Percentiles rank a stretch among this genome's conserved stretches.
These are phyloP conservation scores for Pseudovirgaria hyperparasitica DNA, from an alignment of 2,329 filamentous ascomycete genomes.

Conservation along the genomic window DNA sequence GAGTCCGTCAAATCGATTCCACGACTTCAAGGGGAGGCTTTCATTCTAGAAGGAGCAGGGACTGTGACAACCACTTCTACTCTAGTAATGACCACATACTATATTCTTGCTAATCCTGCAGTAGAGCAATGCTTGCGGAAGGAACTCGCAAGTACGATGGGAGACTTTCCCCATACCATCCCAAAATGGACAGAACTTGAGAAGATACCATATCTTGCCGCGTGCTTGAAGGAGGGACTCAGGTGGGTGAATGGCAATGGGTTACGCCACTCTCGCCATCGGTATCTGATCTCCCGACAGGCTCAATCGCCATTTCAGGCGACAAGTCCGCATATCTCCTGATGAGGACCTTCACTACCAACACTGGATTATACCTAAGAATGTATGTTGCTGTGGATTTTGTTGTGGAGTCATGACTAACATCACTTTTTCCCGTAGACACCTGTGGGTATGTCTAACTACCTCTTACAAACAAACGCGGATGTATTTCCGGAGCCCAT, in stretches of 20 bases:
- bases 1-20: constrained; percentile 7
- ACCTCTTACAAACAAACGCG: constrained; percentile 8
- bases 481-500: constrained; percentile 7
- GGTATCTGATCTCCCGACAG: constrained; percentile 2
- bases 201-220: background rate
- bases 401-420: background rate
- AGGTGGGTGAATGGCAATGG: background rate
- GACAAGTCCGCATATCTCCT: background rate
- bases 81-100: constrained; percentile 8
- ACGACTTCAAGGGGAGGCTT: constrained; percentile 13
- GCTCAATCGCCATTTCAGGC: background rate
- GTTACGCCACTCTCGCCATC: background rate
- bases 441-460: constrained; percentile 8
- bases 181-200: constrained; percentile 4
- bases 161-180: no score
- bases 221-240: background rate
- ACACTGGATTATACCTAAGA: constrained; percentile 6
- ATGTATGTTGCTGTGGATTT: constrained; percentile 3
- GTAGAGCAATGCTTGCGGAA: no score
- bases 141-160: no score
- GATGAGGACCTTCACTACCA: constrained; percentile 1
- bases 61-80: constrained; percentile 11
- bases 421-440: constrained; percentile 1
- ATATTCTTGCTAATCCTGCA: constrained; percentile 8
- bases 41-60: constrained; percentile 12